phyloP scores from a whole-genome alignment of 768 basidiomycete genomes.

The Lactifluus volemus region DNA sequence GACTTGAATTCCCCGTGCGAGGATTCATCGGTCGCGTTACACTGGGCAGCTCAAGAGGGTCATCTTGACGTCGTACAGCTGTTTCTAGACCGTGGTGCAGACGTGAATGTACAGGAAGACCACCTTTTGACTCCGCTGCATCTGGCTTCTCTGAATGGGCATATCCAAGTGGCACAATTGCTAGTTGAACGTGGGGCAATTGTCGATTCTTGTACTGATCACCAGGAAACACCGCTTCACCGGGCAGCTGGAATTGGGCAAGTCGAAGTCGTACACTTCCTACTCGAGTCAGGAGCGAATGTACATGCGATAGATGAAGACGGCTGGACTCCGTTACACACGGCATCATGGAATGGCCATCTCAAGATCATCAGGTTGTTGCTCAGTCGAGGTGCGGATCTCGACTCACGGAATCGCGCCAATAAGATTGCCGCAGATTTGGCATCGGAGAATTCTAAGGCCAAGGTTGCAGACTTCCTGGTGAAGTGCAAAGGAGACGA shows the following conservation, averaged over 20 bases:
- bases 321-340: conserved; percentile 3
- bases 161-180: background rate
- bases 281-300: too few species aligned
- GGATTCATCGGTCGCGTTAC: background rate
- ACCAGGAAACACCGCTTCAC: too few species aligned
- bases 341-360: background rate
- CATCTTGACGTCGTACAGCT: background rate
- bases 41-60: background rate
- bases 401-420: background rate
- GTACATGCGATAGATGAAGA: background rate
- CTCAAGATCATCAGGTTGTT: background rate
- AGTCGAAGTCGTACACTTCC: too few species aligned
- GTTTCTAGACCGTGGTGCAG: background rate
- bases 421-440: background rate
- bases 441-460: background rate
- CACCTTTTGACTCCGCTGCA: background rate
- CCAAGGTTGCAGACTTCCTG: background rate
- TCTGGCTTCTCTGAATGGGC: background rate
- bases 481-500: background rate
- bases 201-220: too few species aligned
- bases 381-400: background rate
- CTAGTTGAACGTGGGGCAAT: background rate
- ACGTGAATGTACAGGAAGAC: background rate
- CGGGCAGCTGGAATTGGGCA: too few species aligned
- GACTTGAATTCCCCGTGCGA: background rate